Evolutionary conservation across 1,284 basidiomycete species (phyloP), one percentile per base, ranked within the genome.

Genomic region (Trametes pubescens): DNA sequence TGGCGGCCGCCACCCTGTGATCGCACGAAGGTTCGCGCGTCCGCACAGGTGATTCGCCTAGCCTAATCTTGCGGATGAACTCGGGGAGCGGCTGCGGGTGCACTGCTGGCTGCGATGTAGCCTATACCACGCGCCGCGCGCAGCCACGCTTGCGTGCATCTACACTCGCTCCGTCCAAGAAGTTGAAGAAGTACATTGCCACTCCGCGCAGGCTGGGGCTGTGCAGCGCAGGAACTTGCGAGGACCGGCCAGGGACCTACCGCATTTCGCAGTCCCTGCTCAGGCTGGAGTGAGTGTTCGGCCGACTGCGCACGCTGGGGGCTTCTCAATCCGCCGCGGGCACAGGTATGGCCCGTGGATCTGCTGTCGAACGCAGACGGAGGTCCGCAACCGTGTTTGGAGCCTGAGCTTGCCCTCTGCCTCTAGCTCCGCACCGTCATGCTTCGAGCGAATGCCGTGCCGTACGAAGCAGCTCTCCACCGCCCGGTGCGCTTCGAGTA

Each of bases 331-430:
- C 14, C 18, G 40, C 49, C 32, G 49, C 26, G 48, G 10, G 4
- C 4, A 11, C 16, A 35, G 49, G 18, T 32, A 32, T 32, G 29
- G 10, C 34, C 49, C 32, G 49, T 34, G 34, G 49, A 51, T 51
- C 49, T 51, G 32, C 49, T n/a, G 34, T 32, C 11, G 37, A 5
- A 16, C 37, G 37, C 2, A 11, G 11, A 10, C 37, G 11, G 14
- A 11, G 37, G 37, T 16, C 40, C 40, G 16, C 37, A 24, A 11
- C n/a, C 14, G 18, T n/a, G 26, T 18, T 4, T 49, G 47, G 29
- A 32, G 47, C 29, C 21, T 52, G 37, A 37, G 21, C 51, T 38
- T 40, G 10, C 51, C 51, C 51, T 52, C 35, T 38, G 51, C 51
- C 51, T 40, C 18, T 38, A 18, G 37, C 34, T 29, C 21, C 51